A percentile compares a stretch with the other conserved stretches of the same genome.
Conservation (phyloP, 2,329 filamentous ascomycete species). For the Furcasterigmium furcatum region DNA sequence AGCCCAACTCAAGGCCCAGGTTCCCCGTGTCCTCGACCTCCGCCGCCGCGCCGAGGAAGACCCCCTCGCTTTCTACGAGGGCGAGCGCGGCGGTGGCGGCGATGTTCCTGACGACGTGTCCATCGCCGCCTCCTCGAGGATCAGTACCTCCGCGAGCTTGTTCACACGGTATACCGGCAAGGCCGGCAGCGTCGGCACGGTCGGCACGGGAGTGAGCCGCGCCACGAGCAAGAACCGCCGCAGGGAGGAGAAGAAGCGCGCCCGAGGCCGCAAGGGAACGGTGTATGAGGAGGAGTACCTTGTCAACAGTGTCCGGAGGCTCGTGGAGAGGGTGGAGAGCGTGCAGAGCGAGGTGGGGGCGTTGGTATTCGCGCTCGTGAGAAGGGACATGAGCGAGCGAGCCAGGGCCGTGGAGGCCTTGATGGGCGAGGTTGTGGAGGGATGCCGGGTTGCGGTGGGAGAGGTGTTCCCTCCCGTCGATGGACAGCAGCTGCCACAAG, state of each 20-base stretch:
- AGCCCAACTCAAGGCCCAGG: slow-evolving; percentile 76
- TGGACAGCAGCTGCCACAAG: not conserved
- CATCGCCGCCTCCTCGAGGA: slow-evolving; percentile 75
- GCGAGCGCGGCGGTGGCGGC: slow-evolving; percentile 58
- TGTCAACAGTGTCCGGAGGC: slow-evolving; percentile 77
- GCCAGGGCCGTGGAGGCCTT: slow-evolving; percentile 74
- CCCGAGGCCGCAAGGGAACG: slow-evolving; percentile 90
- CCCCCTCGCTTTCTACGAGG: slow-evolving; percentile 85
- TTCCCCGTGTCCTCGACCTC: slow-evolving; percentile 81
- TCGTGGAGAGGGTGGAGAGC: slow-evolving; percentile 78
- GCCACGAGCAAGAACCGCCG: slow-evolving; percentile 85
- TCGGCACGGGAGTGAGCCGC: slow-evolving; percentile 69
- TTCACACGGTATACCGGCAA: slow-evolving; percentile 91
- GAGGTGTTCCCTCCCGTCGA: slow-evolving; percentile 62
- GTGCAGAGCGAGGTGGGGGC: slow-evolving; percentile 69
- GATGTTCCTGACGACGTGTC: slow-evolving; percentile 92
- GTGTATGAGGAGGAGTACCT: slow-evolving; percentile 99
- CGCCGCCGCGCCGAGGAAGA: slow-evolving; percentile 78
- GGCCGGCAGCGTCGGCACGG: slow-evolving; percentile 58
- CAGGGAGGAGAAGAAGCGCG: slow-evolving; percentile 91
- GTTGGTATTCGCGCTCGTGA: slow-evolving; percentile 72
- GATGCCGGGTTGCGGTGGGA: slow-evolving; percentile 62
- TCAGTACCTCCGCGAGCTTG: slow-evolving; percentile 79
- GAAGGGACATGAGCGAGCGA: slow-evolving; percentile 83
- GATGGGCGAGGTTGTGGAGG: slow-evolving; percentile 69